Evolutionary conservation across 495 filamentous ascomycete genomes (phyloP).

Genomic region (Evernia prunastri): DNA sequence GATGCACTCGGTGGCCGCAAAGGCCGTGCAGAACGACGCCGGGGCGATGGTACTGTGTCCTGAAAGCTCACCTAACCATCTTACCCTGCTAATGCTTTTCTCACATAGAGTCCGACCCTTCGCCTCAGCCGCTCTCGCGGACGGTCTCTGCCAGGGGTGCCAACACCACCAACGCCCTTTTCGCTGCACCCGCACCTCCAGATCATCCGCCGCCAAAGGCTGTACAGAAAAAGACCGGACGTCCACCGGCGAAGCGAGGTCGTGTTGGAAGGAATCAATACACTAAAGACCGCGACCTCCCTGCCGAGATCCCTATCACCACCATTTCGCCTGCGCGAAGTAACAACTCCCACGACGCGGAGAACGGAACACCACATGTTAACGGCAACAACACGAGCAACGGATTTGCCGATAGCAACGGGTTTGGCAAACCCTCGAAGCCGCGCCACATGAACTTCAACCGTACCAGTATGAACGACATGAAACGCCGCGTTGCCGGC

Average conservation of each 20-base stretch:
- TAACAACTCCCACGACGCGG: conserved; percentile 30
- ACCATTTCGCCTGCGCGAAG: conserved; percentile 58
- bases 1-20: conserved; percentile 65
- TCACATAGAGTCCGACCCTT: conserved; percentile 51
- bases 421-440: conserved; percentile 52
- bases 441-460: conserved; percentile 48
- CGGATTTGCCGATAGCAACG: conserved; percentile 38
- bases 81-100: conserved; percentile 18
- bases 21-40: conserved; percentile 62
- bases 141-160: conserved; percentile 32
- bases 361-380: conserved; percentile 30
- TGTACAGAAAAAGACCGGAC: conserved; percentile 59
- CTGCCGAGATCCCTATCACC: conserved; percentile 38
- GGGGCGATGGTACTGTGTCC: conserved; percentile 63
- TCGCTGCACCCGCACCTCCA: conserved; percentile 28
- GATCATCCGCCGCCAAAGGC: conserved; percentile 39
- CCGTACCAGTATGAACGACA: conserved; percentile 77
- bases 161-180: conserved; percentile 20
- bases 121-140: conserved; percentile 49
- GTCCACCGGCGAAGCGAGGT: conserved; percentile 56
- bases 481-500: conserved; percentile 74
- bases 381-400: conserved; percentile 30
- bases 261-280: conserved; percentile 83
- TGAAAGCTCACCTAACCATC: background rate
- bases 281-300: conserved; percentile 62